Evolutionary conservation across 2,329 filamentous ascomycete species (phyloP).

Genomic region (Sporothrix protearum): DNA sequence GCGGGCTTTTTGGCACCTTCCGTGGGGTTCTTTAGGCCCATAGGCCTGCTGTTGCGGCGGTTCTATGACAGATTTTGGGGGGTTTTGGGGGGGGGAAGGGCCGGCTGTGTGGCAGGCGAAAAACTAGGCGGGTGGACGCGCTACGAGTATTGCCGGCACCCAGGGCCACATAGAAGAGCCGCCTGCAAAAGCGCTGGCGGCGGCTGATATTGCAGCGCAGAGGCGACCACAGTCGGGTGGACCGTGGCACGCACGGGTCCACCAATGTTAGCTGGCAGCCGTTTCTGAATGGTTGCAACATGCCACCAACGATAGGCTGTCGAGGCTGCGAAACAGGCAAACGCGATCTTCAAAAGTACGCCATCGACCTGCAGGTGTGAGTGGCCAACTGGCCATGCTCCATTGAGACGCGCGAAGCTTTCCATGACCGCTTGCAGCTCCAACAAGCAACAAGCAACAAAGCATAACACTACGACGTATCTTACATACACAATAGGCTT

Average conservation of each 20-base stretch:
- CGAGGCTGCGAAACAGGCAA: neutral
- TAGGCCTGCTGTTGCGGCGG: neutral
- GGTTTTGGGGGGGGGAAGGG: no score
- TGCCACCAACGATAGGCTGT: slow-evolving; percentile 9
- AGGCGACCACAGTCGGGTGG: no score
- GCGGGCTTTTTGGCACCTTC: slow-evolving; percentile 5
- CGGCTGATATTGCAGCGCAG: neutral
- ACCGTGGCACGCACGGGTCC: neutral
- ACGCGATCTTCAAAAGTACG: neutral
- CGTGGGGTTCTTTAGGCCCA: neutral
- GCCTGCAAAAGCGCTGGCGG: slow-evolving; percentile 3
- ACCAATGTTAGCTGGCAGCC: neutral
- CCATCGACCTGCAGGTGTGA: neutral
- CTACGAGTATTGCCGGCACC: slow-evolving; percentile 17
- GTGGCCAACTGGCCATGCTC: neutral
- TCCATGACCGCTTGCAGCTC: neutral
- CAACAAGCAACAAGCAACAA: neutral
- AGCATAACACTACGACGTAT: no score
- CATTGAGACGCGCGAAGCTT: neutral
- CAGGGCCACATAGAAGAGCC: no score
- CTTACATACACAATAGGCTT: no score
- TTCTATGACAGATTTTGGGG: neutral
- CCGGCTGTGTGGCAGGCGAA: neutral
- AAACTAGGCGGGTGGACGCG: neutral
- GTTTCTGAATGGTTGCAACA: neutral